Evolutionary conservation across 768 basidiomycete genomes (phyloP), one percentile per base, ranked within the genome.

Genomic region (Pleurotus pulmonarius): DNA sequence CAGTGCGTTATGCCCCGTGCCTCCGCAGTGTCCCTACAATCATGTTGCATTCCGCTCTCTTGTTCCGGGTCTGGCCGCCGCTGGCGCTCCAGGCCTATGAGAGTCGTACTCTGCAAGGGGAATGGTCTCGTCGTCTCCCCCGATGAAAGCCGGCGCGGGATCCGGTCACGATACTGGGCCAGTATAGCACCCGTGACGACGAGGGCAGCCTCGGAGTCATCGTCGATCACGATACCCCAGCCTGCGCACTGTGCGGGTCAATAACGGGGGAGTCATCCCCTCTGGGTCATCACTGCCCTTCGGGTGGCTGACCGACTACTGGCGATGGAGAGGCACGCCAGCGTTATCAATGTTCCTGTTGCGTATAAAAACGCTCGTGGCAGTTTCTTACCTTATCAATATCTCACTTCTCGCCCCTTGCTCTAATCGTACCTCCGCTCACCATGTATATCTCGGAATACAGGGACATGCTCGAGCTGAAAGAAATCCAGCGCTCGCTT

Each of bases 401-500:
- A 8, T 11, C 29, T 51, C 39, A 47, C 34, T 41, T 41, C 46
- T 18, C 40, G 25, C 24, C 34, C 40, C 46, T 16, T 38, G 16
- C 37, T 56, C 52, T 47, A 58, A 41, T 49, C 47, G 44, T 60
- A 52, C 22, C 57, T 38, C 39, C 44, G 51, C 38, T 57, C 40
- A 25, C 38, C 24, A 34, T 47, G 41, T 13, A 55, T 40, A 40
- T 56, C 43, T 57, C 46, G 47, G 58, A 43, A 53, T 55, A 51
- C 61, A 86, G 85, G 61, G 85, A 87, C 60, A 63, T 86, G 16
- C 78, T 88, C 18, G 87, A 89, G 65, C 77, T 88, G 43, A 86
- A 86, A 62, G 83, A 83, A 60, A 83, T 89, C 43, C 85, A 84
- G 58, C 79, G 82, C 9, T 82, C 83, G 5, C 74, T 87, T 1